Evolutionary conservation across 306 rosid species (phyloP), one percentile per base, ranked within the genome.

Genomic region (Aeschynomene evenia): DNA sequence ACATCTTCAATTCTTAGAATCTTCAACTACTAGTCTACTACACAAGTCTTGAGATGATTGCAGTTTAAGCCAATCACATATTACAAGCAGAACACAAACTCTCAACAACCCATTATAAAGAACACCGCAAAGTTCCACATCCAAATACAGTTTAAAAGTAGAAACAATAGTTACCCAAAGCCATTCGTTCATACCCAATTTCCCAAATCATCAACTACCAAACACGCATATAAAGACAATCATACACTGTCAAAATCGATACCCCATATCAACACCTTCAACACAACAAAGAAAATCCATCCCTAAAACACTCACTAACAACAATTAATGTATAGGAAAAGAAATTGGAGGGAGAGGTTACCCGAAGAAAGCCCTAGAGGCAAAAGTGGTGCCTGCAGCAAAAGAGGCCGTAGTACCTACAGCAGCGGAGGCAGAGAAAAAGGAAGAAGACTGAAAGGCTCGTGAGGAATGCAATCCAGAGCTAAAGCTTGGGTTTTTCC

Each of bases 281-380:
- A 21, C 37, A 31, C 5, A 19, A 72, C 63, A 42, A 70, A 46
- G 15, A 22, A 66, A 23, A 48, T 15, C 3, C 65, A 58, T 29
- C 36, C 6, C 22, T 11, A 45, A 51, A 34, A 26, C 33, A 49
- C 9, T 9, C n/a, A n/a, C n/a, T n/a, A 28, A 34, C 5, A 58
- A 39, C 6, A 50, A 43, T 20, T 42, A 6, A n/a, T n/a, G n/a
- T n/a, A n/a, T n/a, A n/a, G n/a, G n/a, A n/a, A n/a, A n/a, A n/a
- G n/a, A n/a, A n/a, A n/a, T n/a, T n/a, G n/a, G 71, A 28, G 20
- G 9, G 48, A 53, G 50, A 53, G 26, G 31, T 31, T 83, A 90
- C 96, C 97, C 87, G 33, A 88, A 86, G 31, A 89, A 66, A 63
- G 85, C 79, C 68, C 88, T 82, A 6, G 86, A 88, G 28, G 87